A percentile compares a stretch with the other conserved stretches of the same genome.
These are phyloP conservation scores for Globisporangium parvum DNA, from an alignment of 352 stramenopile genomes.

Conservation along the genomic window DNA sequence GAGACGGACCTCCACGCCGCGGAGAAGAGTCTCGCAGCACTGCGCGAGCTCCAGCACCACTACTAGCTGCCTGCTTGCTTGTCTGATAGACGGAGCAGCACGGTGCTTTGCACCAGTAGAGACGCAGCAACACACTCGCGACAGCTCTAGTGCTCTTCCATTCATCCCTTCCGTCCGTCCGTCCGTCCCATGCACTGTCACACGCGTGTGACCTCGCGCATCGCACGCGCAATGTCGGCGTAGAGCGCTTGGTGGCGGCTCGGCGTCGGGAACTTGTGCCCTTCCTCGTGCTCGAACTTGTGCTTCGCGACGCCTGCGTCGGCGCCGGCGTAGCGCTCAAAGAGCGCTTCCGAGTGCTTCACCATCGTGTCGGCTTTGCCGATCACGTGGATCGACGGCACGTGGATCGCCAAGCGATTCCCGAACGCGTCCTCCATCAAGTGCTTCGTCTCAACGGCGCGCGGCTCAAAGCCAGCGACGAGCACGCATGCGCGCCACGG, in stretches of 20 bases:
- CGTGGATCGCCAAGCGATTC: slow-evolving; percentile 24
- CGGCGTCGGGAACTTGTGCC: slow-evolving; percentile 69
- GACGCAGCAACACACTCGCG: not conserved
- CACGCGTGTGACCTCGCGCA: slow-evolving; percentile 1
- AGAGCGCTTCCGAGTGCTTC: slow-evolving; percentile 42
- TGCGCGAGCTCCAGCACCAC: slow-evolving; percentile 47
- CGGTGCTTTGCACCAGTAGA: not conserved
- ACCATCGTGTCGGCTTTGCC: slow-evolving; percentile 39
- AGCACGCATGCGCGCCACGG: slow-evolving; percentile 62
- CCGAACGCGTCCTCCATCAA: slow-evolving; percentile 39
- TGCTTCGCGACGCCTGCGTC: slow-evolving; percentile 20
- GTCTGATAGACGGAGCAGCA: not conserved
- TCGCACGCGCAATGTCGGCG: slow-evolving; percentile 24
- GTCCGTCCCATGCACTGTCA: no score
- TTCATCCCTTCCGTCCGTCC: no score
- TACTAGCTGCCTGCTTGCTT: slow-evolving; percentile 24
- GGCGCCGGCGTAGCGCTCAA: slow-evolving; percentile 30
- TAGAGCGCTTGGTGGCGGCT: slow-evolving; percentile 42
- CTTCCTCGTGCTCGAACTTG: slow-evolving; percentile 67
- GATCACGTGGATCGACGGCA: slow-evolving; percentile 68
- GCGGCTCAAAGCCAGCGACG: slow-evolving; percentile 58
- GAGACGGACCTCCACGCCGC: slow-evolving; percentile 49
- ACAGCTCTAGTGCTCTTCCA: no score
- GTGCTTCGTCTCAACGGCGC: slow-evolving; percentile 36
- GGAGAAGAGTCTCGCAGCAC: slow-evolving; percentile 44